Base-by-base conservation (phyloP, 2,329 filamentous ascomycete genomes). In the Xylariomycetidae sp. region DNA sequence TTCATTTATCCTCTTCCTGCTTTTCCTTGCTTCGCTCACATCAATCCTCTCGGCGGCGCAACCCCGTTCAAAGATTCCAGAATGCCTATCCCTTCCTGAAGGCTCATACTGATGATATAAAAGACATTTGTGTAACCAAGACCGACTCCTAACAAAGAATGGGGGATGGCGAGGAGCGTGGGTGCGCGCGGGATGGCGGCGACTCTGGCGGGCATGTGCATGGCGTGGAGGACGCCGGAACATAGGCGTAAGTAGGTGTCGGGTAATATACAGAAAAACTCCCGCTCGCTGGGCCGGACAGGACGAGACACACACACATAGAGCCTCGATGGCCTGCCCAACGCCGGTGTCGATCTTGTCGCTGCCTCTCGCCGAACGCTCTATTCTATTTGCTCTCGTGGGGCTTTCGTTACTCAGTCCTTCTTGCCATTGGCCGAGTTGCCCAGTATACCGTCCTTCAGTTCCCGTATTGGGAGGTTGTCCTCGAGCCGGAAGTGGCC, bases 381-480 rank as follows among this genome's bases (percentile, higher is more conserved):
- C 15, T 29, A 10, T 10, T 18, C 5, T 35, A 12, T 10, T 31
- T 31, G 20, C 25, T 29, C 35, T 32, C 29, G 29, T 5, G 17
- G 18, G 7, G 19, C 28, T 16, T 30, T 4, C 10, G 5, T 33
- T 38, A 18, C 35, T 55, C 44, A 74, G 47, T 74, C 71, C 48
- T 63, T 70, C 64, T 70, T 75, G 54, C 68, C 69, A 46, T 61
- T 68, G 26, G 56, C 52, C 12, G 59, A 60, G 15, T 67, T 68
- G 6, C 76, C 75, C 30, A 86, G 56, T 14, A 85, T 55, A 1
- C 80, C 79, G 44, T 84, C 78, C 64, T 84, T 85, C 40, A 70
- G 58, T 29, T 73, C 69, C 39, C 61, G 65, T 38, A 64, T 61
- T 29, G 63, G 60, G 42, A 68, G 54, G 17, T 65, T 67, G 40